phyloP scores from a whole-genome alignment of 2,329 filamentous ascomycete species.

The Exophiala bonariae region DNA sequence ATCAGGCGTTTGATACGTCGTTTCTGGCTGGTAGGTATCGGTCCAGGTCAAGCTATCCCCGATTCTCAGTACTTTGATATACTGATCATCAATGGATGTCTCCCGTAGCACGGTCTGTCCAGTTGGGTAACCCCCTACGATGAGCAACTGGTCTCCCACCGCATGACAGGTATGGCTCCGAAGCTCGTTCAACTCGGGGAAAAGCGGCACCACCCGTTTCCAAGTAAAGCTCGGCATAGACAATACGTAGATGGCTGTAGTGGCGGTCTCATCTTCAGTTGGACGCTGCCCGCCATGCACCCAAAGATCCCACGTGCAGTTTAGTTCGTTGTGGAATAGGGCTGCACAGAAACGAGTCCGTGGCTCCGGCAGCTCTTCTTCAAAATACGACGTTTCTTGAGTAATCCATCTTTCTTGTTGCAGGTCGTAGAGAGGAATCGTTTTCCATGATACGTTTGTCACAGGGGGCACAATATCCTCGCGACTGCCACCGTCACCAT shows the following conservation, averaged over 20 bases:
- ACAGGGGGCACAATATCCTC: neutral
- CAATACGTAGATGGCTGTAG: constrained; percentile 7
- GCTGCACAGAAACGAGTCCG: constrained; percentile 7
- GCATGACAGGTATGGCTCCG: constrained; percentile 7
- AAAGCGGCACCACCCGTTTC: neutral
- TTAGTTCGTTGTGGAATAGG: constrained; percentile 3
- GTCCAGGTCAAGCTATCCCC: constrained; percentile 1
- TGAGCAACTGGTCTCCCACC: constrained; percentile 5
- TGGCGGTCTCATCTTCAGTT: neutral
- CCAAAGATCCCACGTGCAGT: constrained; percentile 7
- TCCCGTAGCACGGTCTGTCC: neutral
- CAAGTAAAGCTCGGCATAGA: constrained; percentile 7
- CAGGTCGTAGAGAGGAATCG: constrained; percentile 5
- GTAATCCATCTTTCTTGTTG: constrained; percentile 1
- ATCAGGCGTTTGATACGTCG: constrained; percentile 2
- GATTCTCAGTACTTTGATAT: constrained; percentile 6
- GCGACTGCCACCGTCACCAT: constrained; percentile 1
- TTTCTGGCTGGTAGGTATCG: neutral
- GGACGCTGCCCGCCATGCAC: constrained; percentile 6
- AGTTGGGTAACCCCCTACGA: constrained; percentile 9
- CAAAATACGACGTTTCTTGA: neutral
- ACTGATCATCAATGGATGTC: constrained; percentile 3
- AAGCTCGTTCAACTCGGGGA: constrained; percentile 1
- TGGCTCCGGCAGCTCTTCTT: constrained; percentile 5
- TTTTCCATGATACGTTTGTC: neutral